phyloP scores from a whole-genome alignment of 192 early-diverging fungal species.

The Nowakowskiella sp. region DNA sequence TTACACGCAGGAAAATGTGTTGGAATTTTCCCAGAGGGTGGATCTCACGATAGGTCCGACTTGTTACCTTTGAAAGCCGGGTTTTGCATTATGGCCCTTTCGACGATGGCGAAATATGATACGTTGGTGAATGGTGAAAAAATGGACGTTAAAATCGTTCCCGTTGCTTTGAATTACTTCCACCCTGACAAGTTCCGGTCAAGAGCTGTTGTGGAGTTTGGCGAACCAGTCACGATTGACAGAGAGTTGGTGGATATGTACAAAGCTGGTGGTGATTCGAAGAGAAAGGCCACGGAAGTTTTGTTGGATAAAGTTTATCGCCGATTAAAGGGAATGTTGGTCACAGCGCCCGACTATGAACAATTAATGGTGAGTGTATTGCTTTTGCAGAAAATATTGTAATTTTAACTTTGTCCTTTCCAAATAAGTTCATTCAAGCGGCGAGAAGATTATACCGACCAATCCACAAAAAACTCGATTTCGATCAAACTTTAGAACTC shows the following conservation, averaged over 20 bases:
- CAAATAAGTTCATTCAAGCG: slow-evolving; percentile 77
- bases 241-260: slow-evolving; percentile 76
- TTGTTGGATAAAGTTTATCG: slow-evolving; percentile 75
- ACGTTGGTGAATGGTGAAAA: slow-evolving; percentile 6
- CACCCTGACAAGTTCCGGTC: slow-evolving; percentile 88
- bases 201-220: slow-evolving; percentile 96
- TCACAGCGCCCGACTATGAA: slow-evolving; percentile 89
- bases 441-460: slow-evolving; percentile 87
- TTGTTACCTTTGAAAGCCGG: slow-evolving; percentile 91
- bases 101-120: background rate
- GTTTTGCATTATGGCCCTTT: slow-evolving; percentile 39
- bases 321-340: slow-evolving; percentile 77
- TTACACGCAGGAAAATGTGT: slow-evolving; percentile 71
- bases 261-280: slow-evolving; percentile 69
- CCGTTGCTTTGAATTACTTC: slow-evolving; percentile 90
- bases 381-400: background rate
- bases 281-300: slow-evolving; percentile 69
- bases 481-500: slow-evolving; percentile 80
- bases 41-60: slow-evolving; percentile 92
- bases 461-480: slow-evolving; percentile 70
- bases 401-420: background rate
- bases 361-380: slow-evolving; percentile 67
- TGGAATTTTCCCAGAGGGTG: slow-evolving; percentile 98
- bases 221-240: slow-evolving; percentile 76
- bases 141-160: slow-evolving; percentile 88